Conservation (phyloP, 768 basidiomycete genomes). For the Nidularia pulvinata region DNA sequence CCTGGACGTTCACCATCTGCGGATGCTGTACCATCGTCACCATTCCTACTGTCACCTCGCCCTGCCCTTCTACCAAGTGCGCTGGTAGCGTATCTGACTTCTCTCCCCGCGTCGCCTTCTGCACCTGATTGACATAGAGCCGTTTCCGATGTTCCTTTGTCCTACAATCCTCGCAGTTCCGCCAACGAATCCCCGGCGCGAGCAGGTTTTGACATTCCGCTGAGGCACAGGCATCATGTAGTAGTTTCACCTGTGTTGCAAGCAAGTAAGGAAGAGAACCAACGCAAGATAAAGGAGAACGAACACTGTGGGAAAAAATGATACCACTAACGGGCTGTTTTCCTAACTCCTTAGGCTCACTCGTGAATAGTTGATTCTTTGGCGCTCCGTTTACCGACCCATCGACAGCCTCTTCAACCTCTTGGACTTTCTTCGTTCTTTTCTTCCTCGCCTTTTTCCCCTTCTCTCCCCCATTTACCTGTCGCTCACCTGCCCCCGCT, state of each 20-base stretch:
- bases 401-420: slow-evolving; percentile 17
- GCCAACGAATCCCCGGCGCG: slow-evolving; percentile 39
- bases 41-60: too few relatives aligned
- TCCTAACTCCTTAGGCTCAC: not conserved
- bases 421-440: slow-evolving; percentile 15
- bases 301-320: not conserved
- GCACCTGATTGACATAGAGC: not conserved
- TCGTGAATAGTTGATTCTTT: not conserved
- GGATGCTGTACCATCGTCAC: too few relatives aligned
- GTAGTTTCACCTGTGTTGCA: not conserved
- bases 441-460: slow-evolving; percentile 12
- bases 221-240: slow-evolving; percentile 26
- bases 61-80: too few relatives aligned
- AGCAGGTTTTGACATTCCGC: slow-evolving; percentile 43
- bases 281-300: not conserved
- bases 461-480: slow-evolving; percentile 11
- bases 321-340: too few relatives aligned
- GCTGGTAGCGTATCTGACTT: too few relatives aligned
- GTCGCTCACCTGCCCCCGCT: not conserved
- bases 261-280: not conserved
- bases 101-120: not conserved
- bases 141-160: slow-evolving; percentile 25
- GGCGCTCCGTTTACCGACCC: slow-evolving; percentile 16
- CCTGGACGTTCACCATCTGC: not conserved
- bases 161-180: slow-evolving; percentile 47